A percentile compares a stretch with the other conserved stretches of the same genome.
phyloP scores from a whole-genome alignment of 179 eudicot species.

The Gypsophila paniculata region DNA sequence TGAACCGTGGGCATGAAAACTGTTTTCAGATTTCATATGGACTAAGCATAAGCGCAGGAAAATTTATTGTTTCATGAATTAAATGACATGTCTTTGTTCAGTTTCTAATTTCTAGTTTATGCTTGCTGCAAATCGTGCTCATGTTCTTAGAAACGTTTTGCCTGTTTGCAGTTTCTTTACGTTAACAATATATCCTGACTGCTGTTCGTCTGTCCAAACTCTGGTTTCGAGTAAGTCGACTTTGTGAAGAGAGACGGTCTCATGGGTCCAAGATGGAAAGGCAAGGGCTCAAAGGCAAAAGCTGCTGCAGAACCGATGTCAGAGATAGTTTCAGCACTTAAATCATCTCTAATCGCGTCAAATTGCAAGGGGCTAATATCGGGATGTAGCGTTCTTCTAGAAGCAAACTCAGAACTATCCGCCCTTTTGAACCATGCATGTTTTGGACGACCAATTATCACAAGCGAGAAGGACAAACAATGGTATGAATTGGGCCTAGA shows the following conservation, averaged over 20 bases:
- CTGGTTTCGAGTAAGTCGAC: neutral
- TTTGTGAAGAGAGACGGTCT: neutral
- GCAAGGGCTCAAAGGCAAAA: conserved; percentile 40
- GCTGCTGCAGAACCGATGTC: conserved; percentile 67
- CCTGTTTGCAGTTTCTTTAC: neutral
- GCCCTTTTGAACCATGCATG: conserved; percentile 47
- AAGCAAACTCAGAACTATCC: conserved; percentile 35
- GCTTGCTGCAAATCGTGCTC: neutral
- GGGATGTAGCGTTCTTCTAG: conserved; percentile 46
- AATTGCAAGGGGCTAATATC: conserved; percentile 44
- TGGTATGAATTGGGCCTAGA: conserved; percentile 53
- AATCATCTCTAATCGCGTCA: conserved; percentile 32
- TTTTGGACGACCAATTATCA: conserved; percentile 46
- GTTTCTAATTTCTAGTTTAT: neutral
- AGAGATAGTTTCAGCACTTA: conserved; percentile 38
- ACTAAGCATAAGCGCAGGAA: too few relatives aligned
- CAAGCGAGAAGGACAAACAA: conserved; percentile 41
- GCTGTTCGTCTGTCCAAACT: neutral
- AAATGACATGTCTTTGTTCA: too few relatives aligned
- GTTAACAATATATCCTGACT: neutral
- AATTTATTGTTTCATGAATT: too few relatives aligned
- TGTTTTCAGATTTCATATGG: too few relatives aligned
- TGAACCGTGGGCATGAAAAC: too few relatives aligned
- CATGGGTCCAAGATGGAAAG: conserved; percentile 26
- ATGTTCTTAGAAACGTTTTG: neutral